Conservation (phyloP, 1,284 basidiomycete genomes). For the Rhodotorula glutinis region DNA sequence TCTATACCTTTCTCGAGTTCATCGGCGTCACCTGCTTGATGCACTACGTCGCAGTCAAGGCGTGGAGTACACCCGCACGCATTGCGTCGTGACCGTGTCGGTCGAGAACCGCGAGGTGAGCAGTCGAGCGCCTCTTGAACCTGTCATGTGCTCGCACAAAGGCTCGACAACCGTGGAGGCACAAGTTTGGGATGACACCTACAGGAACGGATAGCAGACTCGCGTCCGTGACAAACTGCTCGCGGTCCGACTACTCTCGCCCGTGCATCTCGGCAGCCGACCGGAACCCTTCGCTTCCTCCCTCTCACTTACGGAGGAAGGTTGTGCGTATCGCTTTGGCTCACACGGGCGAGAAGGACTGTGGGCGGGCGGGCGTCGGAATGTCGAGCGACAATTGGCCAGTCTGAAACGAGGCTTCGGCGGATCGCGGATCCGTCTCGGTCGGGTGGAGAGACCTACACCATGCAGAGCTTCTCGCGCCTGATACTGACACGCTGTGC, state of each 20-base stretch:
- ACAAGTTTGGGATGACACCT: neutral
- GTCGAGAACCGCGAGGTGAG: too few species aligned
- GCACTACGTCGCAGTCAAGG: slow-evolving; percentile 24
- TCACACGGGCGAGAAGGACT: neutral
- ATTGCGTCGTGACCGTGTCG: neutral
- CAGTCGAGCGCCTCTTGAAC: neutral
- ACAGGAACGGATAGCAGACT: slow-evolving; percentile 5
- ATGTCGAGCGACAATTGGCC: slow-evolving; percentile 2
- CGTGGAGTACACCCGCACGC: neutral
- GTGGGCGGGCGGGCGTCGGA: neutral
- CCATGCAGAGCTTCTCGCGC: neutral
- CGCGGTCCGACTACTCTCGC: neutral
- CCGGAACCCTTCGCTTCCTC: neutral
- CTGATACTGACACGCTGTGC: neutral
- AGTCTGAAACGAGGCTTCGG: neutral
- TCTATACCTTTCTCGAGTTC: slow-evolving; percentile 36
- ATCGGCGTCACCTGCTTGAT: slow-evolving; percentile 21
- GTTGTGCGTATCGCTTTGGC: neutral
- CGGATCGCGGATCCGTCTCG: neutral
- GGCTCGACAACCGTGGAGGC: neutral
- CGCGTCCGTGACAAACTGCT: neutral
- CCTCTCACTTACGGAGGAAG: too few species aligned
- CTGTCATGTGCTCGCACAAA: neutral
- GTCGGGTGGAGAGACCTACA: neutral
- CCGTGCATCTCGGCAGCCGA: neutral